phyloP scores from a whole-genome alignment of 306 rosid genomes.

The apple (Malus domestica) region DNA sequence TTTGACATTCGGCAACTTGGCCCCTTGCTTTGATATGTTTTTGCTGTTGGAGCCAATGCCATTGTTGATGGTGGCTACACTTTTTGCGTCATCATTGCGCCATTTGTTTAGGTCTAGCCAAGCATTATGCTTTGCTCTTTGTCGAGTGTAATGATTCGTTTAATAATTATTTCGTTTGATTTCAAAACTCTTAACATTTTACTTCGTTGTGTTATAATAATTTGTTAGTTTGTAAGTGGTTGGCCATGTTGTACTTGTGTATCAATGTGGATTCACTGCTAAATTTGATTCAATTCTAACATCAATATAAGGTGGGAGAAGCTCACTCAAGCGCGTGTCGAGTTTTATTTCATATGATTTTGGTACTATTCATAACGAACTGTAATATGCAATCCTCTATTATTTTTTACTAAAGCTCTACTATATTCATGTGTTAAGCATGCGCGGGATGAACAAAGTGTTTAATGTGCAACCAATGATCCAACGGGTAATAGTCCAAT shows the following conservation, averaged over 20 bases:
- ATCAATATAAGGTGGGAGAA: not conserved
- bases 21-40: constrained; percentile 3
- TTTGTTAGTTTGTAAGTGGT: too few relatives aligned
- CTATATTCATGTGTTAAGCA: too few relatives aligned
- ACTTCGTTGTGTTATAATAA: too few relatives aligned
- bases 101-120: constrained; percentile 6
- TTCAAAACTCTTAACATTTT: not conserved
- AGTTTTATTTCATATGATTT: too few relatives aligned
- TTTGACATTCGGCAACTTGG: not conserved
- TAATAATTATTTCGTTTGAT: not conserved
- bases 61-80: constrained; percentile 21
- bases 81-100: constrained; percentile 20
- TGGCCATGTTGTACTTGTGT: not conserved
- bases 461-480: not conserved
- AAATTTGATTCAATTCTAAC: not conserved
- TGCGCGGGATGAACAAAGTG: too few relatives aligned
- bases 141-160: not conserved
- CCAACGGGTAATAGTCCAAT: not conserved
- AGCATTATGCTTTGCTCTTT: constrained; percentile 23
- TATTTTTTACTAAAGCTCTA: not conserved
- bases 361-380: not conserved
- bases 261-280: not conserved
- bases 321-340: not conserved
- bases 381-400: too few relatives aligned
- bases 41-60: constrained; percentile 9